phyloP scores from a whole-genome alignment of 2,329 filamentous ascomycete genomes.

The Sclerotinia subarctica region DNA sequence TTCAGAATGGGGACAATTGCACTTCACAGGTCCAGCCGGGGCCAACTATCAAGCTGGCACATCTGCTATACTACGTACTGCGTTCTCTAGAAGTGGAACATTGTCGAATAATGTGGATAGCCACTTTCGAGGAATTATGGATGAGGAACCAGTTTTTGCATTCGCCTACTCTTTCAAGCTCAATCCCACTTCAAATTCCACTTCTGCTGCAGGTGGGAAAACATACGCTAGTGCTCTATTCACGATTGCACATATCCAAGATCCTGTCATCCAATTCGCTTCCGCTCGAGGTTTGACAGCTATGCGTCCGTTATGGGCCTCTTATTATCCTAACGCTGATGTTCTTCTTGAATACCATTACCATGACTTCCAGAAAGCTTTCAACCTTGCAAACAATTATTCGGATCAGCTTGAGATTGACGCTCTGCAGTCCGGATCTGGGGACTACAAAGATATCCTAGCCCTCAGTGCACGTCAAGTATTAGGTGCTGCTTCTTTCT shows the following conservation, averaged over 20 bases:
- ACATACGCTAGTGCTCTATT: constrained; percentile 60
- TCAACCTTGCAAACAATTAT: constrained; percentile 66
- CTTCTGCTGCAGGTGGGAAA: constrained; percentile 30
- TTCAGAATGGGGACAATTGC: constrained; percentile 78
- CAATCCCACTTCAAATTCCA: constrained; percentile 39
- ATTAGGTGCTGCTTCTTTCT: constrained; percentile 73
- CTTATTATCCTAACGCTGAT: constrained; percentile 63
- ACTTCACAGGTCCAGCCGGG: constrained; percentile 69
- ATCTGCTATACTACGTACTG: constrained; percentile 60
- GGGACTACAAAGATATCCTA: constrained; percentile 74
- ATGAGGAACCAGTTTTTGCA: constrained; percentile 78
- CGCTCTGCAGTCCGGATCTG: constrained; percentile 69
- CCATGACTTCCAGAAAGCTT: constrained; percentile 64
- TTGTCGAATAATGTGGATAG: constrained; percentile 65
- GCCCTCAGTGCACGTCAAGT: constrained; percentile 77
- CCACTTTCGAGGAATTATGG: constrained; percentile 67
- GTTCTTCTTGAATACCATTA: constrained; percentile 75
- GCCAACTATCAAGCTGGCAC: constrained; percentile 69
- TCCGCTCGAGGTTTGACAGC: constrained; percentile 70
- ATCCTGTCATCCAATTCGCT: constrained; percentile 77
- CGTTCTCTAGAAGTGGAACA: constrained; percentile 65
- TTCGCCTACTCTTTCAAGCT: constrained; percentile 66
- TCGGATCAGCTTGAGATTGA: constrained; percentile 67
- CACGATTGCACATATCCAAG: constrained; percentile 72
- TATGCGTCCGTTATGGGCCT: constrained; percentile 78